phyloP scores from a whole-genome alignment of 2,329 filamentous ascomycete species.

The Berkeleyomyces basicola region DNA sequence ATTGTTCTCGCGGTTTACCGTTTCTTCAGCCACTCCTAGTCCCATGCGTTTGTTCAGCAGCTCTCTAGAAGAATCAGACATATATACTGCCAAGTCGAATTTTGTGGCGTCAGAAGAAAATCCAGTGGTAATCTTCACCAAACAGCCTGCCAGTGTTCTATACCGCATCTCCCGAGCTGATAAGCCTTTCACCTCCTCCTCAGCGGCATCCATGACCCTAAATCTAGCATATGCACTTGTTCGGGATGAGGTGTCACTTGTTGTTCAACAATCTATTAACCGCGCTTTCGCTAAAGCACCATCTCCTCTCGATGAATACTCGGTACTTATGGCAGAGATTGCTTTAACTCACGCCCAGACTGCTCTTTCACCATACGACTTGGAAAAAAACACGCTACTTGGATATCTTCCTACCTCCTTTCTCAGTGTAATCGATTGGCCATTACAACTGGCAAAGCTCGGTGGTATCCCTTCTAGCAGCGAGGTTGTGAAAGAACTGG shows the following conservation, averaged over 20 bases:
- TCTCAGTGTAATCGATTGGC: slow-evolving; percentile 13
- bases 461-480: slow-evolving; percentile 1
- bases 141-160: slow-evolving; percentile 63
- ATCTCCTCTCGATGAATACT: slow-evolving; percentile 28
- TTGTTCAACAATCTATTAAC: slow-evolving; percentile 29
- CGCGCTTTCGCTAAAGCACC: slow-evolving; percentile 20
- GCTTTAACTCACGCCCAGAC: slow-evolving; percentile 29
- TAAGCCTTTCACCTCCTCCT: slow-evolving; percentile 14
- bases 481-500: slow-evolving; percentile 14
- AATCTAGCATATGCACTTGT: slow-evolving; percentile 61
- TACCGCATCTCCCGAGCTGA: slow-evolving; percentile 56
- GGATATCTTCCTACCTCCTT: slow-evolving; percentile 20
- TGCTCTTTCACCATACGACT: slow-evolving; percentile 30
- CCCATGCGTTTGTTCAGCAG: slow-evolving; percentile 61
- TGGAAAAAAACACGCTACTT: slow-evolving; percentile 40
- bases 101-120: slow-evolving; percentile 28
- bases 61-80: slow-evolving; percentile 50
- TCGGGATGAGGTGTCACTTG: slow-evolving; percentile 50
- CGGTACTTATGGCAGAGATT: slow-evolving; percentile 28
- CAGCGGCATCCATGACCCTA: slow-evolving; percentile 40
- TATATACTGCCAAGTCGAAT: slow-evolving; percentile 49
- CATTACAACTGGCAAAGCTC: neutral
- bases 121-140: slow-evolving; percentile 53
- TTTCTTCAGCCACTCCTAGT: slow-evolving; percentile 60
- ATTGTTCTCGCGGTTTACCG: slow-evolving; percentile 78